These are phyloP conservation scores for Phytophthora brassicae DNA, from an alignment of 352 stramenopile species.

Conservation along the genomic window DNA sequence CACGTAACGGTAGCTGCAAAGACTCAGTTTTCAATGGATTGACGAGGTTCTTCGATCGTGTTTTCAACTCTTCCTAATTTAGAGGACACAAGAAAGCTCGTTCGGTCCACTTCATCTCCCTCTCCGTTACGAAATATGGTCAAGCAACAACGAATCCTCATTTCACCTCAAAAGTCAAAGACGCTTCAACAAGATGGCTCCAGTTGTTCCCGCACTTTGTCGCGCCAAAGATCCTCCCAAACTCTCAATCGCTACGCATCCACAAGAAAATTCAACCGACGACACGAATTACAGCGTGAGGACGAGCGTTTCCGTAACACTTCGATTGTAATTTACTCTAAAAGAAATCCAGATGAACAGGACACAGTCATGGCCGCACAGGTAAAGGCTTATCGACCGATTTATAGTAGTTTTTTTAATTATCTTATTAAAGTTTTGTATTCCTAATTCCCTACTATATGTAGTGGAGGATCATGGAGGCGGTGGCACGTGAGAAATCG, in stretches of 20 bases:
- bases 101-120: neutral
- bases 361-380: slow-evolving; percentile 45
- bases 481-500: slow-evolving; percentile 32
- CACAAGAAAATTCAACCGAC: slow-evolving; percentile 39
- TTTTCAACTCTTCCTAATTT: slow-evolving; percentile 8
- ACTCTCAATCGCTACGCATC: slow-evolving; percentile 36
- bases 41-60: too few relatives aligned
- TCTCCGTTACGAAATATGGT: slow-evolving; percentile 6
- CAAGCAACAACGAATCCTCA: neutral
- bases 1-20: too few relatives aligned
- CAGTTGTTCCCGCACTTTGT: neutral
- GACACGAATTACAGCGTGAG: slow-evolving; percentile 41
- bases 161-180: neutral
- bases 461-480: slow-evolving; percentile 51
- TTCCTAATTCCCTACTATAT: too few relatives aligned
- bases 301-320: slow-evolving; percentile 27
- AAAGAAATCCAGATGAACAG: slow-evolving; percentile 57
- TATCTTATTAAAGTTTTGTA: too few relatives aligned
- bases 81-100: too few relatives aligned
- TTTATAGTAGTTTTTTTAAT: too few relatives aligned
- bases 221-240: slow-evolving; percentile 12
- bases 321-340: slow-evolving; percentile 43
- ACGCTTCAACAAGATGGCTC: neutral
- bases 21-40: neutral
- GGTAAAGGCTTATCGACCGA: slow-evolving; percentile 10